Percentiles rank a stretch among this genome's conserved stretches.
phyloP scores from a whole-genome alignment of 108 stramenopile species.

The Cyclotella kingstonii region DNA sequence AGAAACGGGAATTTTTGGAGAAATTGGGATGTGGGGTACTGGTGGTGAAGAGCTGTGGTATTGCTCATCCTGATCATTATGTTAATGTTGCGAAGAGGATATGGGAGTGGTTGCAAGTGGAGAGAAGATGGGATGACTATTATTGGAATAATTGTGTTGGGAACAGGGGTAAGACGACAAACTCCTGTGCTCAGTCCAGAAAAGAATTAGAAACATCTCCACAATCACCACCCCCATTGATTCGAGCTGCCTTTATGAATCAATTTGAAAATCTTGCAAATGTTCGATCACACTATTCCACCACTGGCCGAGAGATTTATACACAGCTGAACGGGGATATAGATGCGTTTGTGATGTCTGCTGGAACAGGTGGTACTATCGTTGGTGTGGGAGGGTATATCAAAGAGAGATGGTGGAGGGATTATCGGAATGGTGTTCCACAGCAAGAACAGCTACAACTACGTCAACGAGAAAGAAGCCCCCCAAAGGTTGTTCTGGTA shows the following conservation, averaged over 20 bases:
- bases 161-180: neutral
- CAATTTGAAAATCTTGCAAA: slow-evolving; percentile 96
- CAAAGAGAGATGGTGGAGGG: slow-evolving; percentile 51
- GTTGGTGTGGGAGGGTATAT: slow-evolving; percentile 85
- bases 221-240: slow-evolving; percentile 16
- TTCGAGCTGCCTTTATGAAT: slow-evolving; percentile 87
- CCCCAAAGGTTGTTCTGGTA: slow-evolving; percentile 69
- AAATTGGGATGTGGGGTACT: slow-evolving; percentile 80
- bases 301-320: slow-evolving; percentile 91
- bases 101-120: slow-evolving; percentile 46
- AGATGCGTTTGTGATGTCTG: slow-evolving; percentile 95
- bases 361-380: slow-evolving; percentile 96
- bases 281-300: slow-evolving; percentile 72
- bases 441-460: slow-evolving; percentile 2
- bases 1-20: slow-evolving; percentile 73
- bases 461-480: slow-evolving; percentile 10
- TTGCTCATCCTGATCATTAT: slow-evolving; percentile 94
- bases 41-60: slow-evolving; percentile 83
- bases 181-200: neutral
- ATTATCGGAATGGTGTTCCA: slow-evolving; percentile 1
- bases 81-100: slow-evolving; percentile 82
- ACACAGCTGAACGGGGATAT: slow-evolving; percentile 52
- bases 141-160: slow-evolving; percentile 24
- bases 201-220: neutral
- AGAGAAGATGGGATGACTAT: slow-evolving; percentile 41